Evolutionary conservation across 306 rosid genomes (phyloP).

Genomic region (Trichosanthes cucumerina): DNA sequence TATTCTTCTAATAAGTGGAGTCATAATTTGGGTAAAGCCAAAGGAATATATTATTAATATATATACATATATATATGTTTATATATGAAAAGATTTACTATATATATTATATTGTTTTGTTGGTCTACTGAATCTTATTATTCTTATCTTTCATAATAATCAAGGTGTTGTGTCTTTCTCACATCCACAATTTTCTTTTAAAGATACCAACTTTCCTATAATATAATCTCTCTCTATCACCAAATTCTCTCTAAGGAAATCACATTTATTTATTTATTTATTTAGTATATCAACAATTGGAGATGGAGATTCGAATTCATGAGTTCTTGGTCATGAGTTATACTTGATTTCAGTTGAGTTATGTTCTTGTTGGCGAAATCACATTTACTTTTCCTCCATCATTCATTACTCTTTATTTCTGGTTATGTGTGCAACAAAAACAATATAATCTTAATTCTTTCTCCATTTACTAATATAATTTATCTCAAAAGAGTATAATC

Average conservation of each 20-base stretch:
- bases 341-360: too few species aligned
- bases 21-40: neutral
- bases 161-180: slow-evolving; percentile 10
- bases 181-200: slow-evolving; percentile 14
- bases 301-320: too few species aligned
- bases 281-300: too few species aligned
- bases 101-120: neutral
- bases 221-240: slow-evolving; percentile 19
- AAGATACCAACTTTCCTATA: slow-evolving; percentile 24
- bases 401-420: neutral
- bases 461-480: neutral
- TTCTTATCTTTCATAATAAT: slow-evolving; percentile 22
- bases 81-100: neutral
- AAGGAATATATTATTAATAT: neutral
- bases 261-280: too few species aligned
- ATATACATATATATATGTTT: neutral
- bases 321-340: too few species aligned
- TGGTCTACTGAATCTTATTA: slow-evolving; percentile 40
- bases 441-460: neutral
- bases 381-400: too few species aligned
- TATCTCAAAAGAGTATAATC: neutral
- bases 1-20: neutral
- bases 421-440: neutral
- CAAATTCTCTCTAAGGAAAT: neutral
- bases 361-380: too few species aligned